Conservation (phyloP, 345 rosid species). For the Durio zibethinus region DNA sequence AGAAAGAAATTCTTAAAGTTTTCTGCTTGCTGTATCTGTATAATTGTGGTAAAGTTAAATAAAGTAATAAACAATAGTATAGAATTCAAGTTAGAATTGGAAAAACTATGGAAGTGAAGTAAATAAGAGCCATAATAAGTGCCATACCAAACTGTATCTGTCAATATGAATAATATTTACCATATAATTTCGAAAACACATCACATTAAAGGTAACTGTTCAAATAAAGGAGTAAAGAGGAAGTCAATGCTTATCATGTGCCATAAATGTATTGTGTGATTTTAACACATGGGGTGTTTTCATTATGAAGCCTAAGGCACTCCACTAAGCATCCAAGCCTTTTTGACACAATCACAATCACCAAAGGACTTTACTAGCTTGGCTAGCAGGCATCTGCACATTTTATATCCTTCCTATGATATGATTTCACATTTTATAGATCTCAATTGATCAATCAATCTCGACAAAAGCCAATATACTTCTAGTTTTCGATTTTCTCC, state of each 20-base stretch:
- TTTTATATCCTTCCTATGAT: not conserved
- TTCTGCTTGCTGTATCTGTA: not conserved
- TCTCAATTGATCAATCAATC: not conserved
- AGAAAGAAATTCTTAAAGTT: not conserved
- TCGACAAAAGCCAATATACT: not conserved
- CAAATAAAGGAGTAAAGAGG: not conserved
- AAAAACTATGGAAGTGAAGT: not conserved
- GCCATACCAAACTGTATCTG: not conserved
- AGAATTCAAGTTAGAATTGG: not conserved
- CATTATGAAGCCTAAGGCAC: too few relatives aligned
- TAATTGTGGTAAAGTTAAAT: not conserved
- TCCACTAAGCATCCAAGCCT: not conserved
- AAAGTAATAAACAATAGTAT: not conserved
- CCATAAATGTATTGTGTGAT: not conserved
- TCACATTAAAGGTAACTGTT: not conserved
- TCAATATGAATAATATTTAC: not conserved
- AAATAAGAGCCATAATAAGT: not conserved
- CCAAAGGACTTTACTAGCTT: not conserved
- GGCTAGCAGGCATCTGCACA: not conserved
- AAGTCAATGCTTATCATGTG: not conserved
- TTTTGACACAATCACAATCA: not conserved
- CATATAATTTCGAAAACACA: not conserved
- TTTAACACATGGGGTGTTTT: too few relatives aligned
- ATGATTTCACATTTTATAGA: not conserved
- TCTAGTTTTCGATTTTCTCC: not conserved